Evolutionary conservation across 768 basidiomycete species (phyloP).

Genomic region (Chalciporus piperatus): DNA sequence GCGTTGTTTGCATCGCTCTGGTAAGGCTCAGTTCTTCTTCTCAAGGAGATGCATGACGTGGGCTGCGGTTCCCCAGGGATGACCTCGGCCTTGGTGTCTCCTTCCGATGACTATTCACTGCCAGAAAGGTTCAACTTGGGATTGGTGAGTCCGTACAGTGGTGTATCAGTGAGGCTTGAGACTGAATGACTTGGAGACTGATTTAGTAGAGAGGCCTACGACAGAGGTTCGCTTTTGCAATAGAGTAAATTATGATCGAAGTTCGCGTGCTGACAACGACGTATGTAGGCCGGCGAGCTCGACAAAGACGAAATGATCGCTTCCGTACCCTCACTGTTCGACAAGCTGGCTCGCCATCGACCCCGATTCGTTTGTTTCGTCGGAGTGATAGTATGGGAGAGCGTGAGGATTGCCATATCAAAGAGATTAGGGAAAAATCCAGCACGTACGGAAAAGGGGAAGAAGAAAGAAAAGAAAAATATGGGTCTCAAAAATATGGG

Average conservation of each 20-base stretch:
- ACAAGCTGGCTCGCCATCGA: constrained; percentile 52
- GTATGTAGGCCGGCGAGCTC: constrained; percentile 51
- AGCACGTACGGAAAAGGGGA: constrained; percentile 5
- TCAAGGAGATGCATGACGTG: too few relatives aligned
- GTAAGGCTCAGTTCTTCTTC: constrained; percentile 29
- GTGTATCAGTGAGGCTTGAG: neutral
- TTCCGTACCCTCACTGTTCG: constrained; percentile 55
- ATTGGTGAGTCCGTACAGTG: constrained; percentile 48
- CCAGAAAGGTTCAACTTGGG: constrained; percentile 60
- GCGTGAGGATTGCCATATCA: constrained; percentile 35
- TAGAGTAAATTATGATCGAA: neutral
- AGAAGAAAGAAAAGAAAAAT: constrained; percentile 7
- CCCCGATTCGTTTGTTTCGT: constrained; percentile 78
- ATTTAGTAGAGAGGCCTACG: constrained; percentile 70
- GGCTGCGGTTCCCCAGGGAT: constrained; percentile 41
- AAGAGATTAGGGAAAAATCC: constrained; percentile 20
- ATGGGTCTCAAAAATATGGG: too few relatives aligned
- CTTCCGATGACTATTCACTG: constrained; percentile 59
- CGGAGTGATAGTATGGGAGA: constrained; percentile 64
- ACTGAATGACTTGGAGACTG: constrained; percentile 48
- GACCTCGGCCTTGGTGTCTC: constrained; percentile 48
- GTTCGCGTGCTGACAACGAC: neutral
- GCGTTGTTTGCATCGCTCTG: constrained; percentile 65
- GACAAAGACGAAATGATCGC: constrained; percentile 47
- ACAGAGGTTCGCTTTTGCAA: constrained; percentile 43